phyloP scores from a whole-genome alignment of 1,284 basidiomycete species.

The Caloboletus firmus region DNA sequence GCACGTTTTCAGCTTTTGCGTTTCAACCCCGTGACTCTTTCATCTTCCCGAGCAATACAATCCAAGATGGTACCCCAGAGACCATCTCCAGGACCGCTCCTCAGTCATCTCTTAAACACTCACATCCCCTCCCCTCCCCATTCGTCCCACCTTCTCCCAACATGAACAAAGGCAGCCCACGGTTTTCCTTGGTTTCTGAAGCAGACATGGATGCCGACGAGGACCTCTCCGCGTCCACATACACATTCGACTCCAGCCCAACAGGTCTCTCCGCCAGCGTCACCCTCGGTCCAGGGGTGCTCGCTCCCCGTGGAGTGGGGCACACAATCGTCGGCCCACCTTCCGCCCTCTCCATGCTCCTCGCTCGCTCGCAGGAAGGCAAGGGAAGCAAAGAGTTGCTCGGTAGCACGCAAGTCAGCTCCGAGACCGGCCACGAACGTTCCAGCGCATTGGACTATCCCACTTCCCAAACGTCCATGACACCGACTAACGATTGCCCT shows the following conservation, averaged over 20 bases:
- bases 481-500: constrained; percentile 25
- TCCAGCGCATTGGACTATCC: not conserved
- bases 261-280: constrained; percentile 7
- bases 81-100: constrained; percentile 22
- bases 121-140: constrained; percentile 21
- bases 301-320: constrained; percentile 18
- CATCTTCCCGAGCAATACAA: constrained; percentile 38
- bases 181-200: constrained; percentile 25
- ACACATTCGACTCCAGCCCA: constrained; percentile 33
- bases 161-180: constrained; percentile 28
- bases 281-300: constrained; percentile 13
- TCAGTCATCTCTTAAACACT: constrained; percentile 20
- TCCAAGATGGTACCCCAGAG: constrained; percentile 30
- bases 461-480: constrained; percentile 16
- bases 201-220: constrained; percentile 29
- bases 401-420: not conserved
- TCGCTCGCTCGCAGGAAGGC: constrained; percentile 32
- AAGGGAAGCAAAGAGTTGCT: not conserved
- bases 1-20: constrained; percentile 28
- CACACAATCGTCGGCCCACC: constrained; percentile 30
- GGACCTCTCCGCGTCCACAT: constrained; percentile 36
- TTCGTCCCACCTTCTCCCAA: constrained; percentile 31
- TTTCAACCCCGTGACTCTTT: constrained; percentile 37
- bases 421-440: not conserved
- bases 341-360: constrained; percentile 45